These are phyloP conservation scores for Hsuehochloa calcarea DNA, from an alignment of 176 grass and related monocot species.

Conservation along the genomic window DNA sequence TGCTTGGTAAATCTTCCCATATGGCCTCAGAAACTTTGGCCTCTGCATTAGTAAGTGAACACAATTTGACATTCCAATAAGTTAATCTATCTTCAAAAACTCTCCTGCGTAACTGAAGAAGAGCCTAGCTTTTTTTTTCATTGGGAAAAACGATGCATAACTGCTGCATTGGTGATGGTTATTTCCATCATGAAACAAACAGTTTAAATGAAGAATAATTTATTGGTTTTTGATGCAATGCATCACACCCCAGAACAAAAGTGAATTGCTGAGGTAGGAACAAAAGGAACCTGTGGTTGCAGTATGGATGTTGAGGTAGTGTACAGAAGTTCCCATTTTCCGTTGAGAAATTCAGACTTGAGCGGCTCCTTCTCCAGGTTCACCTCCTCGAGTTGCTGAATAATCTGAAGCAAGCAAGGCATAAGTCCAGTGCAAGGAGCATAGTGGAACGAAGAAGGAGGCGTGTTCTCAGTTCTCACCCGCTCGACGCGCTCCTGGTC, in stretches of 20 bases:
- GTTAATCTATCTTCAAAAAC: background rate
- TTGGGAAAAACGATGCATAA: background rate
- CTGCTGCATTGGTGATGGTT: background rate
- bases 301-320: slow-evolving; percentile 85
- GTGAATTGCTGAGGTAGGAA: background rate
- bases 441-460: background rate
- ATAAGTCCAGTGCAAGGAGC: background rate
- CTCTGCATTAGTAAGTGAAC: slow-evolving; percentile 47
- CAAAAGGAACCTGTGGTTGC: slow-evolving; percentile 54
- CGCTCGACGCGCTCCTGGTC: slow-evolving; percentile 67
- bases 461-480: slow-evolving; percentile 34
- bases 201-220: background rate
- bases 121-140: background rate
- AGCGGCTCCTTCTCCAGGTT: slow-evolving; percentile 73
- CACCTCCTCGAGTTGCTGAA: slow-evolving; percentile 58
- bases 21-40: slow-evolving; percentile 81
- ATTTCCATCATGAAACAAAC: background rate
- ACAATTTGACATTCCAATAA: background rate
- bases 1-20: slow-evolving; percentile 86
- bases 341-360: slow-evolving; percentile 86
- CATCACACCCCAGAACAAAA: background rate
- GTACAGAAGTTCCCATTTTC: slow-evolving; percentile 92
- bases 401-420: slow-evolving; percentile 44
- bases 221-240: background rate
- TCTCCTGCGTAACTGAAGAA: background rate